Base-by-base conservation (phyloP, 2,329 filamentous ascomycete species). In the Colletotrichum siamense region DNA sequence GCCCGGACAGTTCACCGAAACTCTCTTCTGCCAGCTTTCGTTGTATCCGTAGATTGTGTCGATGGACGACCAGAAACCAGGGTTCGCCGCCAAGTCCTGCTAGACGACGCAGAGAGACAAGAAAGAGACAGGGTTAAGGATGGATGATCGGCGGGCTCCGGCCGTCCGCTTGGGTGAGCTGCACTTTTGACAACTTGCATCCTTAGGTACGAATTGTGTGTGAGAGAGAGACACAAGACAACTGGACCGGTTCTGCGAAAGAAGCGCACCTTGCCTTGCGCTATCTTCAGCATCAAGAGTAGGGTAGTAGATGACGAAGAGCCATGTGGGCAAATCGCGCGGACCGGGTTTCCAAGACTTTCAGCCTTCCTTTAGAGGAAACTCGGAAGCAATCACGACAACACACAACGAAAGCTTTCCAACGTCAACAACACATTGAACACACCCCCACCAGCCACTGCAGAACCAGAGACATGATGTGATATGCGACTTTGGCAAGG, bases 101-200 rank as follows among this genome's bases (percentile, higher is more conserved):
- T 39, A 10, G 34, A 65, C 12, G 26, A 22, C 49, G 26, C n/a
- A 52, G n/a, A 59, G 36, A 63, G 57, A 49, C 26, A 70, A 24
- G n/a, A 61, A 36, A 26, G 26, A 34, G 26, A 28, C 66, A 55
- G 16, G 69, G 69, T 39, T 61, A 63, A 26, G 52, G 69, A 57
- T 72, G 34, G 63, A 22, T 63, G 73, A 69, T 76, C 73, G 69
- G 73, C 69, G 63, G 73, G 63, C 69, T 73, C 73, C 73, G 73
- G 70, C 73, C 69, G 73, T 63, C 69, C 64, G 73, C 68, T 64
- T 52, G 61, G 32, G 36, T 12, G 13, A 55, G 32, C 63, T 74
- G 34, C 55, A 36, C 44, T 24, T 44, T 26, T 28, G 39, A 13
- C 24, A 28, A 52, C n/a, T 52, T 67, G 36, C 39, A 55, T 22